phyloP scores from a whole-genome alignment of 2,329 filamentous ascomycete species.

The Gyromitra esculenta region DNA sequence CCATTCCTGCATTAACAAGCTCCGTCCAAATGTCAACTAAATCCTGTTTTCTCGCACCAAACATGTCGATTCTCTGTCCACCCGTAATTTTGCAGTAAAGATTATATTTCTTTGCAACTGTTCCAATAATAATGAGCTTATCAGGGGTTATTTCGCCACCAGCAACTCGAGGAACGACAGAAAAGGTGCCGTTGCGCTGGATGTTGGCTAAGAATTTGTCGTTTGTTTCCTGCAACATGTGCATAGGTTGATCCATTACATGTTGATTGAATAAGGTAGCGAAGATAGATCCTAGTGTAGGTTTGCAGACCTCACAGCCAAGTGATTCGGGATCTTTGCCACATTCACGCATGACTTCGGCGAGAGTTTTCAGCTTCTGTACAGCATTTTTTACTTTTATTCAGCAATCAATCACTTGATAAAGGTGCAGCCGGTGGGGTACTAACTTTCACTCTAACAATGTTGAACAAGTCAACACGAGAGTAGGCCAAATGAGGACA shows the following conservation, averaged over 20 bases:
- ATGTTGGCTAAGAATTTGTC: conserved; percentile 89
- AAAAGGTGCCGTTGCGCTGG: conserved; percentile 89
- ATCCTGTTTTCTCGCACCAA: conserved; percentile 88
- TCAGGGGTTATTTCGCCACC: conserved; percentile 89
- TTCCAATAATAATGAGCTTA: conserved; percentile 82
- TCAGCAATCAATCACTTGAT: not conserved
- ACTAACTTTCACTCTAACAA: conserved; percentile 76
- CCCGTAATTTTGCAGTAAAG: conserved; percentile 94
- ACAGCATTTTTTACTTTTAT: conserved; percentile 4
- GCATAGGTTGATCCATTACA: conserved; percentile 73
- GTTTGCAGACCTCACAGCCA: conserved; percentile 89
- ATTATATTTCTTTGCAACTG: conserved; percentile 82
- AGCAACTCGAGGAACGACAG: conserved; percentile 82
- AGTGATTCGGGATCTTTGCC: conserved; percentile 77
- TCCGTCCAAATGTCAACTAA: conserved; percentile 82
- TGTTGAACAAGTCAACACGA: conserved; percentile 88
- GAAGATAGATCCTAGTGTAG: conserved; percentile 80
- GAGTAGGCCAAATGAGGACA: conserved; percentile 86
- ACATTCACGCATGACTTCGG: conserved; percentile 79
- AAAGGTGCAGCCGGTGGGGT: not conserved
- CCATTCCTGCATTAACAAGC: conserved; percentile 84
- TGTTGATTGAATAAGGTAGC: conserved; percentile 85
- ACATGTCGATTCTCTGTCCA: conserved; percentile 91
- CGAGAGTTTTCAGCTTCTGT: conserved; percentile 72
- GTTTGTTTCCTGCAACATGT: conserved; percentile 89